Evolutionary conservation across 768 basidiomycete species (phyloP).

Genomic region (Trametes meyenii): DNA sequence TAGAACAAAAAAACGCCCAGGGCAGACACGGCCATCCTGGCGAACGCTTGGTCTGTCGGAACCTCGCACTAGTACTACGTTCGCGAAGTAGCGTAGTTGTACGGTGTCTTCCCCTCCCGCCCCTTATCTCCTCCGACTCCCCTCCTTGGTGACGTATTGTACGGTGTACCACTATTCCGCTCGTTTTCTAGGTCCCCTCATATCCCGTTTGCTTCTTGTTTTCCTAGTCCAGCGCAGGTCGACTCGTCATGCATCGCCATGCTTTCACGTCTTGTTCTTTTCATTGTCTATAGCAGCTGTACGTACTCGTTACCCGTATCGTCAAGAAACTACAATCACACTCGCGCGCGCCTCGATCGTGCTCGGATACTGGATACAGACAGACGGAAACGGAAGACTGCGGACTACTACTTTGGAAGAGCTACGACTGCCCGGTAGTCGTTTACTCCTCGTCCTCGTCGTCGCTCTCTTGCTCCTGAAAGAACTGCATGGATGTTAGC

Average conservation of each 20-base stretch:
- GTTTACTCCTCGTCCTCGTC: conserved; percentile 65
- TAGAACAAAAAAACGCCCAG: not conserved
- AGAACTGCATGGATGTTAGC: conserved; percentile 56
- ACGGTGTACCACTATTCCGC: not conserved
- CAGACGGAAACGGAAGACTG: too few relatives aligned
- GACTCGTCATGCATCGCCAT: not conserved
- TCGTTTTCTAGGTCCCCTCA: not conserved
- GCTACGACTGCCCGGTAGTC: not conserved
- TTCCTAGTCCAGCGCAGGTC: not conserved
- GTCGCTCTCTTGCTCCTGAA: conserved; percentile 86
- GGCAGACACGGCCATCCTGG: not conserved
- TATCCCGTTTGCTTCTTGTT: not conserved
- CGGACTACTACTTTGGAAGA: too few relatives aligned
- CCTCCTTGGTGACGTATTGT: not conserved
- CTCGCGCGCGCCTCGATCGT: not conserved
- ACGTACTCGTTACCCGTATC: not conserved
- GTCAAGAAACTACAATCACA: not conserved
- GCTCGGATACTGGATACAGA: not conserved
- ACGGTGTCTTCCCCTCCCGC: too few relatives aligned
- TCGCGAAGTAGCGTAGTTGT: too few relatives aligned
- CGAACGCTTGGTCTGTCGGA: not conserved
- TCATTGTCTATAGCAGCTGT: not conserved
- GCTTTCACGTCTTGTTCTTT: not conserved
- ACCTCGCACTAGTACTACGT: too few relatives aligned
- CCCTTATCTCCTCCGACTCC: not conserved